Percentiles rank a stretch among this genome's conserved stretches.
phyloP scores from a whole-genome alignment of 768 basidiomycete genomes.

The Jaapia argillacea region DNA sequence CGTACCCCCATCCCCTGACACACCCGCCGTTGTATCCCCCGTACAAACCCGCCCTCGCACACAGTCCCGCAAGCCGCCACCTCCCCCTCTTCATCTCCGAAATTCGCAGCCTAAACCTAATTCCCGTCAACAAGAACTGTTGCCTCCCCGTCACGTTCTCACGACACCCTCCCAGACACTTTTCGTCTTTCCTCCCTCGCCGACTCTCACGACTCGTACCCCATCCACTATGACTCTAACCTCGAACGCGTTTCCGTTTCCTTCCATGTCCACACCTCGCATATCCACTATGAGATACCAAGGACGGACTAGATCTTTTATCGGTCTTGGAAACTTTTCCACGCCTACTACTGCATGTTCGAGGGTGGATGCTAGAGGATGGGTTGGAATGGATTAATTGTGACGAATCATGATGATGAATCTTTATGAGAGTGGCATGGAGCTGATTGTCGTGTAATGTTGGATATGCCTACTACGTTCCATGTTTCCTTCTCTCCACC shows the following conservation, averaged over 20 bases:
- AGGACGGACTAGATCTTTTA: conserved; percentile 65
- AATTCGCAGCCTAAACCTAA: conserved; percentile 10
- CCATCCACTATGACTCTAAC: conserved; percentile 80
- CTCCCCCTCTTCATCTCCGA: conserved; percentile 46
- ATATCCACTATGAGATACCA: conserved; percentile 58
- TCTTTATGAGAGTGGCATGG: too few species aligned
- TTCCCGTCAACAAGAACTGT: conserved; percentile 11
- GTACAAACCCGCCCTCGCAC: conserved; percentile 33
- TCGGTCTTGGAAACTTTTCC: conserved; percentile 55
- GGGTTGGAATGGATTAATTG: conserved; percentile 48
- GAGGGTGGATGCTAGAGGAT: conserved; percentile 78
- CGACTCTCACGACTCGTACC: conserved; percentile 42
- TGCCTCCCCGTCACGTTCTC: conserved; percentile 7
- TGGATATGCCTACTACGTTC: too few species aligned
- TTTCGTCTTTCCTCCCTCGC: conserved; percentile 82
- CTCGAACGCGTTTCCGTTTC: conserved; percentile 51
- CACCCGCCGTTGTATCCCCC: conserved; percentile 28
- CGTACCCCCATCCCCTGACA: conserved; percentile 64
- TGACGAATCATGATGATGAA: too few species aligned
- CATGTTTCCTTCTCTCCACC: too few species aligned
- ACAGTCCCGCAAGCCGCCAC: conserved; percentile 42
- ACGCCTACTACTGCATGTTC: conserved; percentile 78
- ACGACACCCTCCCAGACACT: conserved; percentile 72
- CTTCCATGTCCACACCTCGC: conserved; percentile 53
- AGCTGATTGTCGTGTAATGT: too few species aligned